Conservation (phyloP, 176 grass and related monocot species). For the Bonia amplexicaulis region DNA sequence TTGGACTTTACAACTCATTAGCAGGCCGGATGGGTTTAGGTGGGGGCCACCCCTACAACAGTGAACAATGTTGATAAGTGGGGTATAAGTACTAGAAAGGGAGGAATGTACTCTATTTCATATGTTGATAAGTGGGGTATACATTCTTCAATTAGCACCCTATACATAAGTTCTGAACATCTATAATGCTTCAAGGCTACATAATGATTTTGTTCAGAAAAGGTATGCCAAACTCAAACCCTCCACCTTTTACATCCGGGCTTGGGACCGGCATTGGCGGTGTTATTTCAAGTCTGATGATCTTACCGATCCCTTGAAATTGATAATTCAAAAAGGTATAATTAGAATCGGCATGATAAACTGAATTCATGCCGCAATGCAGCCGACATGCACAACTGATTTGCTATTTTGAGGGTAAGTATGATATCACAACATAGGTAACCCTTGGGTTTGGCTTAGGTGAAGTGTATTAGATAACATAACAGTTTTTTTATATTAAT, state of each 20-base stretch:
- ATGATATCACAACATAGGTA: background rate
- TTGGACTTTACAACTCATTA: no score
- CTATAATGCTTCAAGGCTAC: background rate
- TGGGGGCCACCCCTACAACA: no score
- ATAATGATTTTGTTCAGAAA: background rate
- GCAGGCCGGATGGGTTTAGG: no score
- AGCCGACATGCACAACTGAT: background rate
- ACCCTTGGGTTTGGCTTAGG: background rate
- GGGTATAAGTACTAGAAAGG: background rate
- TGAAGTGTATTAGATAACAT: conserved; percentile 3
- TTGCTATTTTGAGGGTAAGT: background rate
- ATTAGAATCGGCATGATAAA: background rate
- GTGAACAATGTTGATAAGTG: background rate
- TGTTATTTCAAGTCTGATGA: conserved; percentile 42
- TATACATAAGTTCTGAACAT: background rate
- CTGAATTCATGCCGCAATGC: background rate
- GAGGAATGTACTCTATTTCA: background rate
- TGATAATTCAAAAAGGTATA: background rate
- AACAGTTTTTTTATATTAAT: background rate
- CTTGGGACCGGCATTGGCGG: conserved; percentile 51
- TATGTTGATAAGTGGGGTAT: background rate
- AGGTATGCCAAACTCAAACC: conserved; percentile 21
- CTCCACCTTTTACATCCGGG: conserved; percentile 56
- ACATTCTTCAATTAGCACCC: conserved; percentile 8
- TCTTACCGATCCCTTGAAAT: background rate